Evolutionary conservation across 495 filamentous ascomycete species (phyloP).

Genomic region (Thozetella sp.): DNA sequence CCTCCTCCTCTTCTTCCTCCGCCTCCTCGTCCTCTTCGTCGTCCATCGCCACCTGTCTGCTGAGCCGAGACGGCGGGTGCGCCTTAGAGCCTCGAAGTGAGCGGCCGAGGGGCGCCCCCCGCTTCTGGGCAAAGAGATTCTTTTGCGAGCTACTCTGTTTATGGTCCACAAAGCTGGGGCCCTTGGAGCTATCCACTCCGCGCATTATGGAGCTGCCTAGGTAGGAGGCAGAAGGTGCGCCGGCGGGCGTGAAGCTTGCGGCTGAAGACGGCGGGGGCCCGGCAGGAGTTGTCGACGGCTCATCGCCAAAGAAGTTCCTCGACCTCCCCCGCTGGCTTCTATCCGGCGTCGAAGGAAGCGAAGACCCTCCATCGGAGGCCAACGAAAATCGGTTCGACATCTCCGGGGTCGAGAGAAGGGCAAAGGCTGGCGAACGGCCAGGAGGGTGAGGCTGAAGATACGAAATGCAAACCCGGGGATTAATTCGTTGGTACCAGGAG

Average conservation of each 20-base stretch:
- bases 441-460: too few species aligned
- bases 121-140: conserved; percentile 27
- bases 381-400: conserved; percentile 2
- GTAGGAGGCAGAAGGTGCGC: conserved; percentile 58
- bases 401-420: too few species aligned
- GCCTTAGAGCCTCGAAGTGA: conserved; percentile 38
- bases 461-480: too few species aligned
- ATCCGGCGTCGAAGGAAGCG: conserved; percentile 8
- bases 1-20: conserved; percentile 30
- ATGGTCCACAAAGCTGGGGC: conserved; percentile 44
- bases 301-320: conserved; percentile 23
- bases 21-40: conserved; percentile 33
- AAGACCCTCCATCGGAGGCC: conserved; percentile 8
- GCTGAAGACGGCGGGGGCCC: conserved; percentile 65
- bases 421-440: too few species aligned
- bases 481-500: too few species aligned
- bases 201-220: conserved; percentile 43
- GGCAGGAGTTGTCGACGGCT: conserved; percentile 77
- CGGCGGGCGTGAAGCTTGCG: conserved; percentile 69
- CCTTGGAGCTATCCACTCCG: conserved; percentile 36
- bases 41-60: conserved; percentile 30
- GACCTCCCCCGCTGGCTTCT: not conserved
- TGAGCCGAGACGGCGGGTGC: conserved; percentile 34
- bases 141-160: conserved; percentile 35
- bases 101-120: conserved; percentile 41